Base-by-base conservation (phyloP, 202 grass and related monocot genomes). In the Brachypodium distachyon region DNA sequence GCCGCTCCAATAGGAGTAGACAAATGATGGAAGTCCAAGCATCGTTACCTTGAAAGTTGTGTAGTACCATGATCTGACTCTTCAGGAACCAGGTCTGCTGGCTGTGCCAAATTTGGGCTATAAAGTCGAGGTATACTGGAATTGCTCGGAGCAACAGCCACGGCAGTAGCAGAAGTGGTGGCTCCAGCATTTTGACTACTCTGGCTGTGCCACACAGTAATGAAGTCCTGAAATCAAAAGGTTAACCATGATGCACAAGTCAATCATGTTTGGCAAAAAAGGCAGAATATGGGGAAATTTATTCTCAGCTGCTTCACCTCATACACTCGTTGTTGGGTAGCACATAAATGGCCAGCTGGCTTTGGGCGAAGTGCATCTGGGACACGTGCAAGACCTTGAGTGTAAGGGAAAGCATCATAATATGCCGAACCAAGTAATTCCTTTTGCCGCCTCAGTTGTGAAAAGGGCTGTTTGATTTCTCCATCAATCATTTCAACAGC, bases 401-500 rank as follows among this genome's bases (percentile, higher is more conserved):
- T 72, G 78, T 90, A 94, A 77, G 89, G 73, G 84, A 81, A 81
- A 52, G 85, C 84, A 82, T 97, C 95, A 85, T 90, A 94, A 82
- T 90, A 97, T 62, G 86, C 86, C 73, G 95, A 88, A 33, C 95
- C 95, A 70, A 90, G 42, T 61, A 79, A 61, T 37, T 97, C 95
- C 51, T 88, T 94, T 67, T 97, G 89, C 69, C 89, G 94, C 82
- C 87, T 94, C 61, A 86, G 64, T 67, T 88, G 87, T 79, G 91
- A 72, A 84, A 97, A 85, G 9, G 91, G 72, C 55, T 84, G 94
- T 13, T 72, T 86, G 74, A 97, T 92, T 79, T 92, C 91, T 79
- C 79, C 82, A 88, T 97, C 91, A 77, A 97, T 97, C 82, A 92
- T 81, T 42, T 97, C 95, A 77, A 94, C 82, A 69, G 95, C 88